These are phyloP conservation scores for Platanus orientalis DNA, from an alignment of 164 flowering plant genomes.

Conservation along the genomic window DNA sequence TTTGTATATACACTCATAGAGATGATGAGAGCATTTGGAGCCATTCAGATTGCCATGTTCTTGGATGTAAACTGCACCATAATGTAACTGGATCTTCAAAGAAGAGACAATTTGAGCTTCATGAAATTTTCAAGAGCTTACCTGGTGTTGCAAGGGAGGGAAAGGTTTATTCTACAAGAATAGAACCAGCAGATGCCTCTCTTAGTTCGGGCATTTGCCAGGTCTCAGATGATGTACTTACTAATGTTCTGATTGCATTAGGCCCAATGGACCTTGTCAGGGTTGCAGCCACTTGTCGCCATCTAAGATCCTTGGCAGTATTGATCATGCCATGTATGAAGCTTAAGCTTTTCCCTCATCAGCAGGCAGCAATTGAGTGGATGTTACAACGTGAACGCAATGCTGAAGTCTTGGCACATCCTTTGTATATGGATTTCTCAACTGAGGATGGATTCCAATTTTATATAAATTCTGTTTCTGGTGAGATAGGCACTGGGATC, in stretches of 20 bases:
- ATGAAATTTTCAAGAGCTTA: slow-evolving; percentile 81
- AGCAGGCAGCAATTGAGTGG: slow-evolving; percentile 93
- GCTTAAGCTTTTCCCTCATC: slow-evolving; percentile 90
- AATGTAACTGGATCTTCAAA: slow-evolving; percentile 33
- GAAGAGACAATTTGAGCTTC: slow-evolving; percentile 66
- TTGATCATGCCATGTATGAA: slow-evolving; percentile 84
- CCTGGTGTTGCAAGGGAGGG: slow-evolving; percentile 46
- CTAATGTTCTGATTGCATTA: slow-evolving; percentile 41
- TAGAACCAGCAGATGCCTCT: slow-evolving; percentile 42
- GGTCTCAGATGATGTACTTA: slow-evolving; percentile 71
- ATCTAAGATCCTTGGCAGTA: slow-evolving; percentile 63
- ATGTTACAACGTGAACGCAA: slow-evolving; percentile 78
- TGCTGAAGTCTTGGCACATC: slow-evolving; percentile 59
- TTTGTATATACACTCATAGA: slow-evolving; percentile 10
- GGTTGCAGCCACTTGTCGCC: slow-evolving; percentile 79
- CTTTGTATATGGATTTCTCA: slow-evolving; percentile 51
- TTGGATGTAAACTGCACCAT: slow-evolving; percentile 64
- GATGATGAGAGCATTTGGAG: slow-evolving; percentile 42
- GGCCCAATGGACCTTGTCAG: slow-evolving; percentile 63
- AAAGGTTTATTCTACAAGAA: slow-evolving; percentile 30
- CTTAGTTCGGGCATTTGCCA: slow-evolving; percentile 59
- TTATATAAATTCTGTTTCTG: slow-evolving; percentile 61
- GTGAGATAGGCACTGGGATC: slow-evolving; percentile 55
- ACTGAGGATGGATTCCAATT: slow-evolving; percentile 77
- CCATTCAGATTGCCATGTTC: slow-evolving; percentile 66